Percentiles rank a stretch among this genome's conserved stretches.
Conservation (phyloP, 108 stramenopile species). For the Nannochloropsis salina region DNA sequence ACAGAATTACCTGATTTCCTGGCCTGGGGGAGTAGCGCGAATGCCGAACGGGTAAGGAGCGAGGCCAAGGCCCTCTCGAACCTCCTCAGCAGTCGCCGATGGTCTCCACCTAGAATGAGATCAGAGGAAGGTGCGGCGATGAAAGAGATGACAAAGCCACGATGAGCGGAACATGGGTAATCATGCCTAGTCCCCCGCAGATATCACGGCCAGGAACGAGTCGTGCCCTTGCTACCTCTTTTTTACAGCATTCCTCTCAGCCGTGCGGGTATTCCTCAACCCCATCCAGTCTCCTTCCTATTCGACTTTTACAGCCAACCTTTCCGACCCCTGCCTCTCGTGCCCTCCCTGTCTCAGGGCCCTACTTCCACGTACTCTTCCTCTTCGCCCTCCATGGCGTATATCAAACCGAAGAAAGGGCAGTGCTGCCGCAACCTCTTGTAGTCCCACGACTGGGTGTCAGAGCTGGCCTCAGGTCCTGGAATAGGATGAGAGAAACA, state of each 20-base stretch:
- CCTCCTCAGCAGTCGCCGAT: neutral
- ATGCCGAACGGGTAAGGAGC: constrained; percentile 16
- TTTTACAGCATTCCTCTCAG: too few relatives aligned
- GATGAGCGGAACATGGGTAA: too few relatives aligned
- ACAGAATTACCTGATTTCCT: neutral
- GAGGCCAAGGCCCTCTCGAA: neutral
- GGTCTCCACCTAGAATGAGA: neutral
- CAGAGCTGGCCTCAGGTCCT: neutral
- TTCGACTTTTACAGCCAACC: too few relatives aligned
- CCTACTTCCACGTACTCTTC: neutral
- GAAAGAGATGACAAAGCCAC: neutral
- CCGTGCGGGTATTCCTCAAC: too few relatives aligned
- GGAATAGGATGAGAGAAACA: neutral
- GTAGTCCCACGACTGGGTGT: neutral
- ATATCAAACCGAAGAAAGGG: neutral
- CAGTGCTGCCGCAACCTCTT: neutral
- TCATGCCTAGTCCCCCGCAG: too few relatives aligned
- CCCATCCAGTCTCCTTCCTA: too few relatives aligned
- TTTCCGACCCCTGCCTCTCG: neutral
- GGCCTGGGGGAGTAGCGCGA: neutral
- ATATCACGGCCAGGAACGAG: too few relatives aligned
- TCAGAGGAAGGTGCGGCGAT: neutral
- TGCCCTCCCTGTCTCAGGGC: neutral
- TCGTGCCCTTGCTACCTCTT: too few relatives aligned
- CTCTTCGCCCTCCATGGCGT: neutral